Evolutionary conservation across 441 rosid genomes (phyloP), one percentile per base, ranked within the genome.

Genomic region (Adansonia grandidieri): DNA sequence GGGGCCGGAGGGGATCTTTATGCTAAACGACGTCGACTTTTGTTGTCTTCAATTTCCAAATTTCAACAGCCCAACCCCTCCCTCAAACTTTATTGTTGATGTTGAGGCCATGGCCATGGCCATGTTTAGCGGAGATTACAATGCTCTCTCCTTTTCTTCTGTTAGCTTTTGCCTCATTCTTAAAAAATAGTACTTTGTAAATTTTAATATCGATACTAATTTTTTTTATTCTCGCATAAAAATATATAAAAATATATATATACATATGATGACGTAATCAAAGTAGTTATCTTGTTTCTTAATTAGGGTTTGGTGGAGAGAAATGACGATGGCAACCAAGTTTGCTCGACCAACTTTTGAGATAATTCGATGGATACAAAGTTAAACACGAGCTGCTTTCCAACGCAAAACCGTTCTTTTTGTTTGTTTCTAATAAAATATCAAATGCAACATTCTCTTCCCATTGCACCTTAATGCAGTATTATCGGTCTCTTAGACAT

Each of bases 41-140:
- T 68, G 0, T 32, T 28, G 6, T 0, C 67, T 62, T 9, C 37
- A 32, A 32, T 32, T 32, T 70, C 48, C 32, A 2, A 5, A 22
- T 68, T 28, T 60, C 71, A 47, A 28, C 60, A 60, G 40, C 8
- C 15, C 10, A 58, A 42, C 45, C 8, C 6, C 42, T 24, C 47
- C 3, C 15, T 5, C 69, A 5, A 14, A 37, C 81, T 73, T 51
- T 42, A 8, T 42, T 74, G 77, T 76, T 37, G 77, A 47, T 45
- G n/a, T 63, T 64, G 63, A 63, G 60, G 5, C 17, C 45, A 24
- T 24, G 37, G 67, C 28, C 73, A 54, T 73, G 61, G 37, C 37
- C 37, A 32, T 32, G 37, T 66, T 47, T 72, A 77, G 60, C 76
- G 83, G 77, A 60, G 78, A 50, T 67, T 68, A 81, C 76, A 73